Conservation (phyloP, 345 rosid species). For the Corchorus olitorius region DNA sequence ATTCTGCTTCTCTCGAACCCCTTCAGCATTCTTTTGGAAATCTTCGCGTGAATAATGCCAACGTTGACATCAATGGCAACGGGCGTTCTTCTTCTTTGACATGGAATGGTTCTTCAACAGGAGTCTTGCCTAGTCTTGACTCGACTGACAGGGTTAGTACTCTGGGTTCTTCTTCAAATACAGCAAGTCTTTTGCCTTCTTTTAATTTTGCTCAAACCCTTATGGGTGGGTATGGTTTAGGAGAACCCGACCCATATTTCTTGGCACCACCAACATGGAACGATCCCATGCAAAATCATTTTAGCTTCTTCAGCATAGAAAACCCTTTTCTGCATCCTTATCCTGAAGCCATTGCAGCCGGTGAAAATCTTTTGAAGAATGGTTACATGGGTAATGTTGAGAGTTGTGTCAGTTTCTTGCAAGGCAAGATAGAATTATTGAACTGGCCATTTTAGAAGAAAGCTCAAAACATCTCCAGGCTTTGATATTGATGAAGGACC, state of each 20-base stretch:
- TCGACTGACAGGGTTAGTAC: not conserved
- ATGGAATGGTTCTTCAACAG: not conserved
- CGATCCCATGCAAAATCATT: not conserved
- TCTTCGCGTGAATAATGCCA: not conserved
- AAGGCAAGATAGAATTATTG: not conserved
- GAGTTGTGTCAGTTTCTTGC: too few relatives aligned
- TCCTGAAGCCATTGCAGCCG: not conserved
- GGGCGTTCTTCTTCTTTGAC: not conserved
- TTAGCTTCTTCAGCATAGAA: not conserved
- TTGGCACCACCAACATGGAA: not conserved
- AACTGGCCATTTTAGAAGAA: not conserved
- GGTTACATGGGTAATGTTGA: not conserved
- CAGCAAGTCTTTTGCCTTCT: not conserved
- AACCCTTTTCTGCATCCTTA: not conserved
- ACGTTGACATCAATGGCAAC: not conserved
- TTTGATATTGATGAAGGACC: not conserved
- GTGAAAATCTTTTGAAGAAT: not conserved
- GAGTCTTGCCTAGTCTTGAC: not conserved
- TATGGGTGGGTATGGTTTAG: too few relatives aligned
- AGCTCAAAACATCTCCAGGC: not conserved
- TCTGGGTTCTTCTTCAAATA: not conserved
- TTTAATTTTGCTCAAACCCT: not conserved
- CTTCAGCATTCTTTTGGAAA: not conserved
- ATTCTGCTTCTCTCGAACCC: not conserved
- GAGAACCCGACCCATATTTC: not conserved